These are phyloP conservation scores for Zymoseptoria pseudotritici DNA, from an alignment of 2,329 filamentous ascomycete genomes.

Conservation along the genomic window DNA sequence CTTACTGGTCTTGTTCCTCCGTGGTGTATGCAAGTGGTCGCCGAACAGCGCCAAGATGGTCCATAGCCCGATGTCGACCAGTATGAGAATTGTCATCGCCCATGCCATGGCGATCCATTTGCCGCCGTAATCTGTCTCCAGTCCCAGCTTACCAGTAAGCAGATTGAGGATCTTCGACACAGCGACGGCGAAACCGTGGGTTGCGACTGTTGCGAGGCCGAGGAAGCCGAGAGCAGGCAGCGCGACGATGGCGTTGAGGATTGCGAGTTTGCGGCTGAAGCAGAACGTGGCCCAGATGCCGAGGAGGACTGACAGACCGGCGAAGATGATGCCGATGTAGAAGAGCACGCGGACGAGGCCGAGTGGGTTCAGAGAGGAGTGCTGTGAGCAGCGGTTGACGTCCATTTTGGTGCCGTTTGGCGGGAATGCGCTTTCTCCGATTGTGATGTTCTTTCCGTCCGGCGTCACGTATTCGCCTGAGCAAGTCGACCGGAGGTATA, in stretches of 20 bases:
- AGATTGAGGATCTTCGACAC: constrained; percentile 47
- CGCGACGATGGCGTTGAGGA: constrained; percentile 45
- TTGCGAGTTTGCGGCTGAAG: constrained; percentile 30
- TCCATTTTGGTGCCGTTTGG: constrained; percentile 39
- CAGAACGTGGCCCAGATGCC: constrained; percentile 39
- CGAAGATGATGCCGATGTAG: constrained; percentile 47
- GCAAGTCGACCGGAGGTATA: constrained; percentile 56
- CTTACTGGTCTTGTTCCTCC: not conserved
- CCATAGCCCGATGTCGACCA: constrained; percentile 18
- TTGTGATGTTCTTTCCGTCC: constrained; percentile 37
- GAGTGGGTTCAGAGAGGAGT: constrained; percentile 48
- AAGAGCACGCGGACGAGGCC: constrained; percentile 54
- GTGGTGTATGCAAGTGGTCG: constrained; percentile 7
- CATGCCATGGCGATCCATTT: constrained; percentile 55
- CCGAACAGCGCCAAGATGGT: constrained; percentile 8
- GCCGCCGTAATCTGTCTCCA: constrained; percentile 44
- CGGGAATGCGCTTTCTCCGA: constrained; percentile 19
- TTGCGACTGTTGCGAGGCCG: constrained; percentile 67
- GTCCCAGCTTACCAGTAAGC: constrained; percentile 43
- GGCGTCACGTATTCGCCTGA: constrained; percentile 37
- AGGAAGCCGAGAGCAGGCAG: constrained; percentile 48
- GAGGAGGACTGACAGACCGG: constrained; percentile 43
- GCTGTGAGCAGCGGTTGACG: constrained; percentile 47
- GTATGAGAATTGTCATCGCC: constrained; percentile 40
- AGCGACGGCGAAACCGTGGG: constrained; percentile 55